These are phyloP conservation scores for Ascocoryne sarcoides DNA, from an alignment of 2,329 filamentous ascomycete species.

Conservation along the genomic window DNA sequence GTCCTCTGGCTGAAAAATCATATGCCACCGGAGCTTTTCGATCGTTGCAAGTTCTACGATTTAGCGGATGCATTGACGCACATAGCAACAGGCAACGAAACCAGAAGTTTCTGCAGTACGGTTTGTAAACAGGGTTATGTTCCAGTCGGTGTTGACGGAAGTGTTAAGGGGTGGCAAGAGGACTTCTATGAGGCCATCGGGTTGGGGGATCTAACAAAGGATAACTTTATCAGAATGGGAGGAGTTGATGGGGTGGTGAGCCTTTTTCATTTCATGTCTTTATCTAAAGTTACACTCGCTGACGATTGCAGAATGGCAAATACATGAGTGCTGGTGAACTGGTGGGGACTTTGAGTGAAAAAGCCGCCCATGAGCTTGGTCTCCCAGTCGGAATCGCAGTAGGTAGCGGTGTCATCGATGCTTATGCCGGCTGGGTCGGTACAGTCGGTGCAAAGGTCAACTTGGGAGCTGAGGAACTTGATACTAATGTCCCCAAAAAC, in stretches of 20 bases:
- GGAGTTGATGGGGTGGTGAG: constrained; percentile 91
- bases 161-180: constrained; percentile 96
- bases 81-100: constrained; percentile 85
- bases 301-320: constrained; percentile 63
- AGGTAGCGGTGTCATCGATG: constrained; percentile 94
- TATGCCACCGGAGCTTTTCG: constrained; percentile 87
- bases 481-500: constrained; percentile 61
- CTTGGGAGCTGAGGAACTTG: constrained; percentile 58
- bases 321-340: constrained; percentile 89
- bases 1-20: constrained; percentile 97
- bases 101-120: constrained; percentile 86
- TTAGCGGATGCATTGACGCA: constrained; percentile 88
- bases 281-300: constrained; percentile 11
- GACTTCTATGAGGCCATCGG: constrained; percentile 87
- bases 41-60: constrained; percentile 94
- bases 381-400: constrained; percentile 82
- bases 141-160: constrained; percentile 93
- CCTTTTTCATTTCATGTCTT: constrained; percentile 35
- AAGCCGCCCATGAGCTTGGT: constrained; percentile 74
- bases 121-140: constrained; percentile 97
- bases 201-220: constrained; percentile 71
- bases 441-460: constrained; percentile 96
- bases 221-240: constrained; percentile 88
- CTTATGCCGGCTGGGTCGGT: constrained; percentile 97
- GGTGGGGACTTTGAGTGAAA: constrained; percentile 75